Evolutionary conservation across 352 stramenopile species (phyloP).

Genomic region (Aphanomyces invadans): DNA sequence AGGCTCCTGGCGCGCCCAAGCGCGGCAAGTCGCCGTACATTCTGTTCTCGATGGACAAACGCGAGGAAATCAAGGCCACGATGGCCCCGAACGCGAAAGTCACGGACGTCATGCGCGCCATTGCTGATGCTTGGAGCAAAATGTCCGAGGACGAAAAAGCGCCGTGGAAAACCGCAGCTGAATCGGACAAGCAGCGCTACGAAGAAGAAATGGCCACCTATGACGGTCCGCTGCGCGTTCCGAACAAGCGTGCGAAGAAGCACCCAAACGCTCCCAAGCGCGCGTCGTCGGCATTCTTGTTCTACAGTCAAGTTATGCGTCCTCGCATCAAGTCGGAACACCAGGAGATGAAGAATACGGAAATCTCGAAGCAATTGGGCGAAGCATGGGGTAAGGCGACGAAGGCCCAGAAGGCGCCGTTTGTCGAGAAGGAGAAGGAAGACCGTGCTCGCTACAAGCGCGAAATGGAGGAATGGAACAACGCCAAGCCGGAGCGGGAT

Average conservation of each 20-base stretch:
- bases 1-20: constrained; percentile 82
- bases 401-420: constrained; percentile 85
- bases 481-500: constrained; percentile 69
- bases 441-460: constrained; percentile 90
- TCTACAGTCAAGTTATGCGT: constrained; percentile 89
- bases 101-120: constrained; percentile 88
- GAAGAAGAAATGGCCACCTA: constrained; percentile 90
- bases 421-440: constrained; percentile 87
- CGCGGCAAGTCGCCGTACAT: constrained; percentile 88
- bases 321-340: constrained; percentile 86
- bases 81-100: constrained; percentile 83
- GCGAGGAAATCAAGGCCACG: constrained; percentile 82
- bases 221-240: constrained; percentile 85
- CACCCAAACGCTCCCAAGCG: constrained; percentile 90
- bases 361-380: constrained; percentile 92
- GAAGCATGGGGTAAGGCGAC: constrained; percentile 89
- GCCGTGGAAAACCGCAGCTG: constrained; percentile 88
- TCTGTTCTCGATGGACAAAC: constrained; percentile 89
- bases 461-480: constrained; percentile 90
- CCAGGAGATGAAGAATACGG: constrained; percentile 93
- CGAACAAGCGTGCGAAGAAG: constrained; percentile 93
- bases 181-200: constrained; percentile 92
- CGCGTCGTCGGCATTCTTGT: constrained; percentile 92
- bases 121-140: constrained; percentile 84
- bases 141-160: constrained; percentile 87